A percentile compares a stretch with the other conserved stretches of the same genome.
Evolutionary conservation across 164 flowering plant genomes (phyloP).

Genomic region (Warburgia ugandensis): DNA sequence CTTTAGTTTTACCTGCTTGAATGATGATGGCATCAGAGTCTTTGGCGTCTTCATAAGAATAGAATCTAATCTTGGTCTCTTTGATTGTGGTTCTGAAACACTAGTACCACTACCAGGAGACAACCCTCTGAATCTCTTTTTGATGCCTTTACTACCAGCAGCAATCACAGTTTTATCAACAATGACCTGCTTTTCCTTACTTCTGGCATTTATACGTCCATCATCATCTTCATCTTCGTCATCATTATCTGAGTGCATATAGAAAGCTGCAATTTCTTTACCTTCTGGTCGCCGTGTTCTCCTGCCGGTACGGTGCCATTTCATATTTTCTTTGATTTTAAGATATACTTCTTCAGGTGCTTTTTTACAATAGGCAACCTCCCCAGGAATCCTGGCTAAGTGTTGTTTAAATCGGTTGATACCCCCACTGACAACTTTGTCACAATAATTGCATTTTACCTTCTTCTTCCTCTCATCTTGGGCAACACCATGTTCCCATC

Average conservation of each 20-base stretch:
- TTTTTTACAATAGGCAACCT: constrained; percentile 60
- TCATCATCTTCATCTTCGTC: too few species aligned
- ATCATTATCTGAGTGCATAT: constrained; percentile 43
- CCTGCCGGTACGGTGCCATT: constrained; percentile 63
- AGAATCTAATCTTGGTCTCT: constrained; percentile 39
- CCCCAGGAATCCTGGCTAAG: constrained; percentile 75
- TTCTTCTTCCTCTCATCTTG: constrained; percentile 80
- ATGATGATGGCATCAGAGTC: constrained; percentile 18
- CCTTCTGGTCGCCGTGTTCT: constrained; percentile 42
- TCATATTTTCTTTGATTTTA: constrained; percentile 73
- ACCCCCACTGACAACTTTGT: constrained; percentile 65
- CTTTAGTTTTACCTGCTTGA: constrained; percentile 26
- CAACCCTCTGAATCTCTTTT: constrained; percentile 25
- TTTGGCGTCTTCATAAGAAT: constrained; percentile 25
- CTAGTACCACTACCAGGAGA: constrained; percentile 24
- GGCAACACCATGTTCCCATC: constrained; percentile 96
- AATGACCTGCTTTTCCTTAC: constrained; percentile 22
- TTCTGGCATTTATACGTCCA: constrained; percentile 18
- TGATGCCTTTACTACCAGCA: constrained; percentile 21
- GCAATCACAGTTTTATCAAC: constrained; percentile 31
- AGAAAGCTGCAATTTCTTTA: constrained; percentile 37
- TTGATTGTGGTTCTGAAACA: constrained; percentile 26
- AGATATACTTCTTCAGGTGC: constrained; percentile 68
- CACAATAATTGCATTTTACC: constrained; percentile 77
- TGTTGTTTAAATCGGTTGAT: constrained; percentile 78